Conservation (phyloP, 768 basidiomycete genomes). For the Collybiopsis luxurians region DNA sequence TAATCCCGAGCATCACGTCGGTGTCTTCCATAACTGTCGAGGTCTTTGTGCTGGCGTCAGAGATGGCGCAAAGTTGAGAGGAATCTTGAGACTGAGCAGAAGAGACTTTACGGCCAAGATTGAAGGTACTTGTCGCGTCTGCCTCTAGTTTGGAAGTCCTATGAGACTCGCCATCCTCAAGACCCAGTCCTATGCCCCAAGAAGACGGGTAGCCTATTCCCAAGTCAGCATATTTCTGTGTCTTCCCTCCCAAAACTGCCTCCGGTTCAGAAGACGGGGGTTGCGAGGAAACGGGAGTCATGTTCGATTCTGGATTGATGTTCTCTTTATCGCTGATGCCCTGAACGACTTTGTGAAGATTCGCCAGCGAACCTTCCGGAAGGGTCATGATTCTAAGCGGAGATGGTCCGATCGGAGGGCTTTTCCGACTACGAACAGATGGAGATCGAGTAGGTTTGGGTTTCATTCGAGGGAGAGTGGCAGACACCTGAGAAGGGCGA, state of each 20-base stretch:
- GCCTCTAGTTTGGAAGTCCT: too few relatives aligned
- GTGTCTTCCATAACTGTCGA: too few relatives aligned
- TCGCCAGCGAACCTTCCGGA: slow-evolving; percentile 26
- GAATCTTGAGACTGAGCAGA: not conserved
- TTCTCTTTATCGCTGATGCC: too few relatives aligned
- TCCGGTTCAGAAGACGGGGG: not conserved
- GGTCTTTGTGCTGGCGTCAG: not conserved
- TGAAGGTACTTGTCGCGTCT: not conserved
- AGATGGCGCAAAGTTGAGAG: not conserved
- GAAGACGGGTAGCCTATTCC: slow-evolving; percentile 16
- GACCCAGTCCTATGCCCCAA: not conserved
- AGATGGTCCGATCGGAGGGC: slow-evolving; percentile 41
- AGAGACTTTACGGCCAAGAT: not conserved
- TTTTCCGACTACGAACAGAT: slow-evolving; percentile 27
- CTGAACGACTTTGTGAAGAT: too few relatives aligned
- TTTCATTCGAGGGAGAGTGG: slow-evolving; percentile 7
- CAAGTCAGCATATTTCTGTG: slow-evolving; percentile 11
- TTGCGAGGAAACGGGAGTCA: not conserved
- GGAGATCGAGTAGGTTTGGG: slow-evolving; percentile 15
- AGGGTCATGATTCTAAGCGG: slow-evolving; percentile 44
- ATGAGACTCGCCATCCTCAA: not conserved
- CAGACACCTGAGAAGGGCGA: slow-evolving; percentile 10
- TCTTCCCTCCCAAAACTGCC: not conserved
- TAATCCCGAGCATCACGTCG: slow-evolving; percentile 36
- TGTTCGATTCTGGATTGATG: too few relatives aligned